Base-by-base conservation (phyloP, 352 stramenopile genomes). In the Pythium angustatum region DNA sequence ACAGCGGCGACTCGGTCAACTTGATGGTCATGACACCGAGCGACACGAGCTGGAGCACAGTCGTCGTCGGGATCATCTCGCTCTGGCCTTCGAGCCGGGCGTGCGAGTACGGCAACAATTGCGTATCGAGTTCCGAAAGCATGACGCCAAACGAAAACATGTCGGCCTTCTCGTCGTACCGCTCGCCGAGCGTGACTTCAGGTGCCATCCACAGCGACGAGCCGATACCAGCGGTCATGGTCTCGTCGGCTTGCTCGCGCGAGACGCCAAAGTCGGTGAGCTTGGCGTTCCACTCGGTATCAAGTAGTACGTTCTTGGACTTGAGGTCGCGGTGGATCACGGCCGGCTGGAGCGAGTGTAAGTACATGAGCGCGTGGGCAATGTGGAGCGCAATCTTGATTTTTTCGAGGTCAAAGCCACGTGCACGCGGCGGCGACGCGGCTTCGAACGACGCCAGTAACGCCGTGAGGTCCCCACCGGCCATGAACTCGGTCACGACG, bases 91-190 rank as follows among this genome's bases (percentile, higher is more conserved):
- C 27, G 15, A 30, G 22, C 30, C 50, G 21, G 14, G 49, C 57
- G 38, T 63, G 33, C 8, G 60, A 49, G 38, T 72, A 77, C 26
- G 70, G 70, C 43, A 74, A 36, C 21, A 51, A 24, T 11, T 78
- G 71, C 24, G 76, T 71, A 59, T 85, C 79, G 21, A 88, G 53
- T 59, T 86, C 79, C 2, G 75, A 77, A 2, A 88, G 59, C 55
- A 88, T 51, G n/a, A 88, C 63, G 36, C 77, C 79, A 38, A 88
- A 77, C 12, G 75, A 81, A 47, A 82, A 89, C 8, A 88, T 54
- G 66, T 89, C 79, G 47, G 76, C 71, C 61, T 74, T 77, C 3
- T 77, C 66, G 44, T 75, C 78, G 30, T 68, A 78, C 12, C 68
- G 63, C 38, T 75, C 68, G 10, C 77, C 75, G 2, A 73, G 54